Conservation (phyloP, 2,329 filamentous ascomycete genomes). For the Fusarium sp. region DNA sequence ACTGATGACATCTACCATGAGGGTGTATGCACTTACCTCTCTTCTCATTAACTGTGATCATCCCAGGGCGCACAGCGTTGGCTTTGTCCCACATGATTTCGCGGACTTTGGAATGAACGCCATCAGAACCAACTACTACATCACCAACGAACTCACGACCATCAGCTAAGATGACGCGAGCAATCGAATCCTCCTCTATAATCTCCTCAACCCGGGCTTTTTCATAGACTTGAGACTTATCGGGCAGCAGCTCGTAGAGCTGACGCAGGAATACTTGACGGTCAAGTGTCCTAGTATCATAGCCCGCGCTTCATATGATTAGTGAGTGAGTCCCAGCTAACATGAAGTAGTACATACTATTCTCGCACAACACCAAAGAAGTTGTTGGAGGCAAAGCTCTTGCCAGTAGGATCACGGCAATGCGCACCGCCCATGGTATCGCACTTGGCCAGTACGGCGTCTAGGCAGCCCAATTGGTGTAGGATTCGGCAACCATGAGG, state of each 20-base stretch:
- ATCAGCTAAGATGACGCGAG: neutral
- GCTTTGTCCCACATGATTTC: neutral
- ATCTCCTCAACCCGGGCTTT: neutral
- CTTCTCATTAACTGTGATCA: neutral
- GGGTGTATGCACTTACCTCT: neutral
- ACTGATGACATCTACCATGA: accelerated
- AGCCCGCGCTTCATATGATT: neutral
- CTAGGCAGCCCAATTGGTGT: neutral
- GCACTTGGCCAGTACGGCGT: neutral
- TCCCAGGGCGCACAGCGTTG: neutral
- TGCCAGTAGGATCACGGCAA: neutral
- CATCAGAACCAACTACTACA: neutral
- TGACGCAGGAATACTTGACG: neutral
- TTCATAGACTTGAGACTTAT: neutral
- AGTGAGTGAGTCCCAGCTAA: neutral
- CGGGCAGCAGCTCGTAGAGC: neutral
- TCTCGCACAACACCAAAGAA: neutral
- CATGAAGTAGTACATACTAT: neutral
- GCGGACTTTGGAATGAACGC: neutral
- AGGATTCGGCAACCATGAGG: neutral
- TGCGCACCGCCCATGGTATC: neutral
- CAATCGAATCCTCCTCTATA: neutral
- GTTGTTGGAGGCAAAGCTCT: neutral
- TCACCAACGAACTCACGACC: neutral
- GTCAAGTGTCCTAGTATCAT: neutral